Evolutionary conservation across 345 rosid species (phyloP).

Genomic region (Draba incana): DNA sequence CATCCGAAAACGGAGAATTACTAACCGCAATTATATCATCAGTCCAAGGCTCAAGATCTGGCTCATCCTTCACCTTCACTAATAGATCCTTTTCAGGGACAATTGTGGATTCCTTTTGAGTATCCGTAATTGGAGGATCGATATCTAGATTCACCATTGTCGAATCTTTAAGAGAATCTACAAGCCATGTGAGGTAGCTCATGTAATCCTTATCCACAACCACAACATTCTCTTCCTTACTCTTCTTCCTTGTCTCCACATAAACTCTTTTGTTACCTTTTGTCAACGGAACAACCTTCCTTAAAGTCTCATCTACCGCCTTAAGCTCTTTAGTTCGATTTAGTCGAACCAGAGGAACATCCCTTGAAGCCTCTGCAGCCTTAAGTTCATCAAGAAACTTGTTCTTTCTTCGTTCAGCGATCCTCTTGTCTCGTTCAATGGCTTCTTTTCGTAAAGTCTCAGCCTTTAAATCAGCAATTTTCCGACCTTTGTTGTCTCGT

Average conservation of each 20-base stretch:
- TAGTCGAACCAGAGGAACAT: not conserved
- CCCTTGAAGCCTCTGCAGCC: conserved; percentile 16
- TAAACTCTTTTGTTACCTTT: conserved; percentile 2
- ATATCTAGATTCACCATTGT: not conserved
- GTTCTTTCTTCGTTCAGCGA: conserved; percentile 6
- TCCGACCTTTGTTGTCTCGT: not conserved
- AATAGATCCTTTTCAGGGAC: conserved; percentile 9
- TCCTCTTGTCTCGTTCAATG: not conserved
- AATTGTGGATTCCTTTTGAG: conserved; percentile 12
- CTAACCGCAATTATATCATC: conserved; percentile 30
- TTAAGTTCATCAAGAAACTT: not conserved
- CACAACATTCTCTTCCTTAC: not conserved
- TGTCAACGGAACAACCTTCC: conserved; percentile 2
- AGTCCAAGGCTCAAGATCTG: conserved; percentile 22
- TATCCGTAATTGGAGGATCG: conserved; percentile 3
- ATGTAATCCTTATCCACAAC: conserved; percentile 33
- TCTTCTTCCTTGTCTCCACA: conserved; percentile 20
- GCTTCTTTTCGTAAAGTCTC: conserved; percentile 2
- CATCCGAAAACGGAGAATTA: conserved; percentile 31
- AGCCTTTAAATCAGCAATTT: not conserved
- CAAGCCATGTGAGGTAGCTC: conserved; percentile 42
- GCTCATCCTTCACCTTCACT: conserved; percentile 28
- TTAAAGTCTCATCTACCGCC: conserved; percentile 18
- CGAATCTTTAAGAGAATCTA: conserved; percentile 23
- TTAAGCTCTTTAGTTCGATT: conserved; percentile 7